Evolutionary conservation across 306 rosid genomes (phyloP).

Genomic region (Quercus cerris): DNA sequence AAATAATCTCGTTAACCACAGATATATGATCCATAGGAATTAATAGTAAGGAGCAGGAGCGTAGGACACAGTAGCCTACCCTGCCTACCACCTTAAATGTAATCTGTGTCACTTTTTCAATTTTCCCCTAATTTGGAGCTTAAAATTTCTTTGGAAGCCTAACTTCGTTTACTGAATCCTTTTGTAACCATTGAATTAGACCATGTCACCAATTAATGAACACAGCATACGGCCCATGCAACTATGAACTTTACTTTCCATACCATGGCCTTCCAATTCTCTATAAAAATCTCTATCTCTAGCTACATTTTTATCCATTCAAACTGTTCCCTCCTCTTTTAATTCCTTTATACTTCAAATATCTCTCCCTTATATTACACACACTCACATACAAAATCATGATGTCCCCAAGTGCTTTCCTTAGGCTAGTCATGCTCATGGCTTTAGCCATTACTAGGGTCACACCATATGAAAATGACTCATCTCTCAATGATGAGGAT

Average conservation of each 20-base stretch:
- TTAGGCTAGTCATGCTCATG: conserved; percentile 38
- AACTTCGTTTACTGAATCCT: conserved; percentile 12
- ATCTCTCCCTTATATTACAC: neutral
- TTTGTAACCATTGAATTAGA: conserved; percentile 29
- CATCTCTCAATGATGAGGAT: neutral
- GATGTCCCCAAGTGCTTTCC: conserved; percentile 29
- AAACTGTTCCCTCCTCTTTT: neutral
- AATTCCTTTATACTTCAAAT: neutral
- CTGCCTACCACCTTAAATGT: too few species aligned
- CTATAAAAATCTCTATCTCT: conserved; percentile 35
- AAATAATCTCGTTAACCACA: too few species aligned
- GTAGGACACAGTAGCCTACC: too few species aligned
- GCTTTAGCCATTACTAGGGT: conserved; percentile 31
- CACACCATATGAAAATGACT: neutral
- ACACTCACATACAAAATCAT: conserved; percentile 13
- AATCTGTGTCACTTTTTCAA: neutral
- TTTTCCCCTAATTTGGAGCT: neutral
- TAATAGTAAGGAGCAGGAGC: too few species aligned
- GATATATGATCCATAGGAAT: too few species aligned
- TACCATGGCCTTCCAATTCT: neutral
- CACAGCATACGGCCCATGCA: conserved; percentile 1
- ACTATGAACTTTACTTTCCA: neutral
- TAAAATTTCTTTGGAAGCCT: conserved; percentile 25
- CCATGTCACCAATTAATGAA: conserved; percentile 25
- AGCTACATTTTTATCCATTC: conserved; percentile 17